Evolutionary conservation across 305 asterid genomes (phyloP), one percentile per base, ranked within the genome.

Genomic region (Ilex paraguariensis): DNA sequence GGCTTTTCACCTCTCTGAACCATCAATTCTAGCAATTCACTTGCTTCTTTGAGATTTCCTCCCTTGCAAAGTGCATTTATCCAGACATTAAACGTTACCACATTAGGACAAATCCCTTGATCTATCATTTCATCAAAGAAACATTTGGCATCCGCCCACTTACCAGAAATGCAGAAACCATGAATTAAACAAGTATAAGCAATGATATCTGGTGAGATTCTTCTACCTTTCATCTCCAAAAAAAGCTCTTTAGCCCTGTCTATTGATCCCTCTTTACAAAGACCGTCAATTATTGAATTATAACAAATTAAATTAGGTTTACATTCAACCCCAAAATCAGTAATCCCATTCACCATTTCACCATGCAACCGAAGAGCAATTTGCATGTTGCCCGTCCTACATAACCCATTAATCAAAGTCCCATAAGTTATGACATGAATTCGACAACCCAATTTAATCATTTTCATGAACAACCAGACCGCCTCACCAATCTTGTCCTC

Each of bases 1-100:
- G 93, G 91, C 57, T 75, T 65, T 56, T 78, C 87, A n/a, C 95
- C 96, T 71, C 88, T 78, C 54, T 62, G 71, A 58, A 84, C 67
- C 93, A 86, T 91, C 77, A 84, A 62, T 54, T 86, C 84, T 59
- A 87, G 45, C 74, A 86, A 63, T 66, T 81, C 81, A 66, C 66
- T 62, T 0, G 86, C 96, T 75, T 84, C 91, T 36, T 79, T 65
- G 6, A 74, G 74, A 57, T 75, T 81, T 3, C 93, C 82, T 36
- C 78, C 83, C 72, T 77, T 86, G 72, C 88, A 82, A 12, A 86
- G 88, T 5, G 77, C 82, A 64, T 79, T 70, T 7, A 88, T 79
- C 84, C 87, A 57, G 30, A 81, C 70, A 65, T 75, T 81, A 60
- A 87, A 87, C 0, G 80, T 84, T 56, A 84, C 70, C 12, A 84